phyloP scores from a whole-genome alignment of 495 filamentous ascomycete genomes.

The Glutinoglossum americanum region DNA sequence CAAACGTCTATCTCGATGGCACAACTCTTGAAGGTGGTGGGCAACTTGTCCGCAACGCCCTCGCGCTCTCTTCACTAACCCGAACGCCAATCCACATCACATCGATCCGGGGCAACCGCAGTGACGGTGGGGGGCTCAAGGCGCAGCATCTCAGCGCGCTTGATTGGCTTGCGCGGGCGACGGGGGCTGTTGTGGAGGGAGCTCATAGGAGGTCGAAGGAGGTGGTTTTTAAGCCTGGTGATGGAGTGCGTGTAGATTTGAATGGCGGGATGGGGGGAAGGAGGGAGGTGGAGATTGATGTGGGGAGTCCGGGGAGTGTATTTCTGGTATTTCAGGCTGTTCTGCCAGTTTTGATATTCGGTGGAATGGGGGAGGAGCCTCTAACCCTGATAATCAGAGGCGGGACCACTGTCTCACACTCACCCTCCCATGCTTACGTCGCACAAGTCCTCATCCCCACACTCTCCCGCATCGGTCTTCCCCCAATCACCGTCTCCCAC shows the following conservation, averaged over 20 bases:
- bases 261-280: constrained; percentile 7
- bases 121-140: constrained; percentile 39
- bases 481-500: constrained; percentile 31
- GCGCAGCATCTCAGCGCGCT: constrained; percentile 51
- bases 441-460: constrained; percentile 53
- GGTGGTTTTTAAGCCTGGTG: constrained; percentile 16
- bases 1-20: constrained; percentile 37
- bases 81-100: constrained; percentile 39
- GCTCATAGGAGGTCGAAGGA: constrained; percentile 21
- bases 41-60: constrained; percentile 54
- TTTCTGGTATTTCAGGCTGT: constrained; percentile 65
- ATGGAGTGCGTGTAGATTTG: not conserved
- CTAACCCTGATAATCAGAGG: constrained; percentile 39
- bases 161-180: constrained; percentile 39
- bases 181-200: constrained; percentile 33
- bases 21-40: constrained; percentile 67
- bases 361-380: constrained; percentile 19
- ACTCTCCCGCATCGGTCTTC: constrained; percentile 39
- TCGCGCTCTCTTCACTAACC: constrained; percentile 46
- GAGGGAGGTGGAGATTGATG: constrained; percentile 11
- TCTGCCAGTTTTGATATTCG: constrained; percentile 53
- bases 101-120: constrained; percentile 48
- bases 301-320: constrained; percentile 27
- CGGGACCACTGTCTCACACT: constrained; percentile 55
- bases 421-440: constrained; percentile 57